Evolutionary conservation across 495 filamentous ascomycete genomes (phyloP), one percentile per base, ranked within the genome.

Genomic region (Talaromyces stipitatus): DNA sequence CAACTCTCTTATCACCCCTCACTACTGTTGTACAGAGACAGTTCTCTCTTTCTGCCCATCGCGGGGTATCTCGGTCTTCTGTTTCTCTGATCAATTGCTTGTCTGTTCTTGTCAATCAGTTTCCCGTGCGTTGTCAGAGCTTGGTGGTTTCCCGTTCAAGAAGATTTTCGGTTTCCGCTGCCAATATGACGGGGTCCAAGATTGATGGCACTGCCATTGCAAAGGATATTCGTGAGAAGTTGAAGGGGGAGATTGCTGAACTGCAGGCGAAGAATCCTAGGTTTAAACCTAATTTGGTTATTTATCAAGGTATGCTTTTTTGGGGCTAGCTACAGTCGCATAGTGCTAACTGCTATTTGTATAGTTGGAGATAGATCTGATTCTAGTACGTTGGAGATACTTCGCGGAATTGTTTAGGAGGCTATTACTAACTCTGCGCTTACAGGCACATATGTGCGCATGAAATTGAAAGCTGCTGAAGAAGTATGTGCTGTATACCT

Each of bases 121-220:
- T 48, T 48, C 45, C 45, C 45, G 45, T 26, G 22, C 45, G 20
- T 12, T 18, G 43, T 11, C n/a, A 20, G 20, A 48, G 22, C 45
- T 48, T 48, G 48, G 48, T 51, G 48, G 24, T 30, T 51, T 51
- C 48, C 48, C 48, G 48, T 30, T 14, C 24, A 18, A 18, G 48
- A 30, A 14, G 24, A 29, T 51, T 51, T 30, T 51, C 48, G 24
- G 10, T 3, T 11, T 72, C 66, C 64, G 77, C 74, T 63, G 26
- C 65, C 61, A 75, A 76, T 57, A 96, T 95, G 90, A 82, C 84
- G 62, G 92, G 90, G 59, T 82, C 84, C 66, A 96, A 89, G 78
- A 94, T 98, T 66, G 92, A 98, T 75, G 94, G 94, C 70, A 96
- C 88, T 27, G 89, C 88, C 61, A 92, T 96, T 74, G 95, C 95